Base-by-base conservation (phyloP, 192 early-diverging fungal genomes). In the Gamsiella multidivaricata region DNA sequence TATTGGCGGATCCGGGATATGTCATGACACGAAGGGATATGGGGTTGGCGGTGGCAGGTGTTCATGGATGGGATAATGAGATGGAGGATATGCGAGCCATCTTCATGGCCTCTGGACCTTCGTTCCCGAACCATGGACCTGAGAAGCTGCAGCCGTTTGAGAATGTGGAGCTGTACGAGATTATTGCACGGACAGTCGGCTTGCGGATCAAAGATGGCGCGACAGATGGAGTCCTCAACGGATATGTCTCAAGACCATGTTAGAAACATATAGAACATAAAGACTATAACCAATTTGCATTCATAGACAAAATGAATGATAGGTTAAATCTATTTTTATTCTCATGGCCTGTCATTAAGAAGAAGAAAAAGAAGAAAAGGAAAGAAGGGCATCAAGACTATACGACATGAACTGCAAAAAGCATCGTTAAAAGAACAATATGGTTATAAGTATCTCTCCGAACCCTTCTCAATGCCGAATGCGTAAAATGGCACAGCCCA, bases 51-150 rank as follows among this genome's bases (percentile, higher is more conserved):
- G 50, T 51, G 14, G 65, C 62, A 0, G 96, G 95, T 18, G 83
- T 86, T 28, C 96, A 98, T 74, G 96, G 96, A 8, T 98, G 94
- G 81, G 92, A 96, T 66, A 86, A 91, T 79, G 37, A 83, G 64
- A 67, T 88, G 33, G 73, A 81, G 5, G 88, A 92, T 17, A 98
- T 98, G 94, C 85, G 92, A 8, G 91, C 94, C 2, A 91, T 94
- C 11, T 95, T 96, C 73, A 72, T 95, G 54, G 95, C 95, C 3
- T 80, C 72, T 23, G 95, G 94, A 3, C 92, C 93, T 0, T 75
- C 85, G 4, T 91, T 94, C 71, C 69, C 72, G 7, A 33, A 41
- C 12, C 79, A 26, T 28, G 62, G 55, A 46, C 26, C 34, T 18
- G 56, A 53, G 20, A 65, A 53, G 17, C 29, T 76, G n/a, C 72